A percentile compares a stretch with the other conserved stretches of the same genome.
Conservation (phyloP, 768 basidiomycete species). For the Hirschioporus abietinus region DNA sequence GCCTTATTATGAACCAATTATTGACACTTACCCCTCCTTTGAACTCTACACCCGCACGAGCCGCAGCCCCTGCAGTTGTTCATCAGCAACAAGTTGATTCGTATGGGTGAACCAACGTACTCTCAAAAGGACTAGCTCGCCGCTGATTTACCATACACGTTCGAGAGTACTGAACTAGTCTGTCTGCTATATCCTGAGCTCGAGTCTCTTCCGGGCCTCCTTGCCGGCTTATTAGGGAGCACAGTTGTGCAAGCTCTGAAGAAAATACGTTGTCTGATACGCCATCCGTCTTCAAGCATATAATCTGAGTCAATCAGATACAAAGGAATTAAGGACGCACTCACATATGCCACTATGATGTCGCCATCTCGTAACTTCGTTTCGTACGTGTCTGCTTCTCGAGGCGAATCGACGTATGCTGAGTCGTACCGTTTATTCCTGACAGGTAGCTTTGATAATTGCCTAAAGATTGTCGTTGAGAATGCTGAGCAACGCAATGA, state of each 20-base stretch:
- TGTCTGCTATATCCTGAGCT: constrained; percentile 68
- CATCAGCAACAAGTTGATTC: background rate
- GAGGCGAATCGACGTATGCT: constrained; percentile 31
- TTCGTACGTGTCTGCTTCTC: constrained; percentile 39
- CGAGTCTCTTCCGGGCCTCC: constrained; percentile 53
- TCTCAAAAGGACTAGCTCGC: constrained; percentile 70
- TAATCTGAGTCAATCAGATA: background rate
- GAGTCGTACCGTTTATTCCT: constrained; percentile 18
- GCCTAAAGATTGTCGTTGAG: constrained; percentile 18
- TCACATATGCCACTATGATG: constrained; percentile 44
- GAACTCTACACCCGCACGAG: constrained; percentile 57
- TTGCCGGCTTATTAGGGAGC: constrained; percentile 55
- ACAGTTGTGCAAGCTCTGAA: constrained; percentile 64
- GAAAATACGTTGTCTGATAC: constrained; percentile 58
- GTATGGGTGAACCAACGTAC: constrained; percentile 31
- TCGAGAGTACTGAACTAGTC: constrained; percentile 63
- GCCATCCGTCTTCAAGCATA: constrained; percentile 42
- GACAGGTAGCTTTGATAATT: constrained; percentile 31
- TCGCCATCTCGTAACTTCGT: constrained; percentile 48
- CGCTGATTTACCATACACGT: constrained; percentile 63
- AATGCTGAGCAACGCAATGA: background rate
- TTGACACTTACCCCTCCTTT: constrained; percentile 62
- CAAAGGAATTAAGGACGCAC: constrained; percentile 12
- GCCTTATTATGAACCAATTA: background rate
- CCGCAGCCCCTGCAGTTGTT: constrained; percentile 47